These are phyloP conservation scores for Picochlorum sp. DNA, from an alignment of 139 green algal species.

Conservation along the genomic window DNA sequence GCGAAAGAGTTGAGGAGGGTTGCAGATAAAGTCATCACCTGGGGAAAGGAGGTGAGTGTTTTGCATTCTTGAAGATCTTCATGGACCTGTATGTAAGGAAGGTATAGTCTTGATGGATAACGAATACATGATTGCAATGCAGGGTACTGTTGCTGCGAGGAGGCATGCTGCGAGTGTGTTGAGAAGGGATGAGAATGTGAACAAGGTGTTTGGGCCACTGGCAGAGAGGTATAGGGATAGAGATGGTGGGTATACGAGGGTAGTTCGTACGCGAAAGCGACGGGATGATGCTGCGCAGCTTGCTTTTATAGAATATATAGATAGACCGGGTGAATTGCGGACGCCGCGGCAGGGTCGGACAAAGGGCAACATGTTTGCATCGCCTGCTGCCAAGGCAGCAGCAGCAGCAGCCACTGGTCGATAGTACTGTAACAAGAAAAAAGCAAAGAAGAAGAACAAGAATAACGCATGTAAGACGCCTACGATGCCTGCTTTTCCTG, in stretches of 20 bases:
- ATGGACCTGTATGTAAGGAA: too few relatives aligned
- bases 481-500: neutral
- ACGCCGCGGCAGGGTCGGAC: constrained; percentile 34
- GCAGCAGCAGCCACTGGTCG: neutral
- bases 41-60: constrained; percentile 63
- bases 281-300: constrained; percentile 70
- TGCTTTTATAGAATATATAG: constrained; percentile 88
- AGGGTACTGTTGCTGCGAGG: constrained; percentile 52
- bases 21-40: constrained; percentile 71
- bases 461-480: too few relatives aligned
- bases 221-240: constrained; percentile 75
- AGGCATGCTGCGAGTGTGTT: constrained; percentile 54
- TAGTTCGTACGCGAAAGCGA: constrained; percentile 59
- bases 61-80: too few relatives aligned
- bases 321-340: constrained; percentile 74
- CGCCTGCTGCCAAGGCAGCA: constrained; percentile 25
- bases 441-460: too few relatives aligned
- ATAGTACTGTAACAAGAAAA: neutral
- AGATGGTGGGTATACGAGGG: constrained; percentile 81
- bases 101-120: too few relatives aligned
- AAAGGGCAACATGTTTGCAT: constrained; percentile 27
- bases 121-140: neutral
- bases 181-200: constrained; percentile 53
- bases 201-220: constrained; percentile 82
- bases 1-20: constrained; percentile 75